Evolutionary conservation across 495 filamentous ascomycete genomes (phyloP).

Genomic region (Penicillium lagena): DNA sequence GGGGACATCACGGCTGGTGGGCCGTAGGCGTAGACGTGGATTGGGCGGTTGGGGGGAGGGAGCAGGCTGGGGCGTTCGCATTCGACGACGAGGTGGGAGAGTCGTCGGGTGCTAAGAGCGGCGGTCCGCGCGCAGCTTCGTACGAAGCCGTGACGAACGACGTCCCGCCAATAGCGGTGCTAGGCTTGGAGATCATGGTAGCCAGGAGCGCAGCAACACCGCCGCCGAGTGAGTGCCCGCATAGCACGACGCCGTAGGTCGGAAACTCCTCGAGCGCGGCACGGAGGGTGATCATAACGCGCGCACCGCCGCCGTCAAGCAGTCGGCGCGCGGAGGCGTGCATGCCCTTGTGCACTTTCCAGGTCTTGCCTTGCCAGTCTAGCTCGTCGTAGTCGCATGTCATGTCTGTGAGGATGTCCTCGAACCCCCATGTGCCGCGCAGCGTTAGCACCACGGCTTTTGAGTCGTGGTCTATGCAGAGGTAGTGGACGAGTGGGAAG

Average conservation of each 20-base stretch:
- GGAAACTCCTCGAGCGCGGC: conserved; percentile 65
- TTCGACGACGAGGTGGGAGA: too few relatives aligned
- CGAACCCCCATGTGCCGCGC: conserved; percentile 71
- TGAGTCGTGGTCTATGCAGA: conserved; percentile 71
- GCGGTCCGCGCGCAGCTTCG: conserved; percentile 24
- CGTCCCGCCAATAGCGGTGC: conserved; percentile 41
- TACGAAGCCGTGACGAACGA: conserved; percentile 46
- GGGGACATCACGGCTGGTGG: conserved; percentile 69
- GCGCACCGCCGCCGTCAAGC: conserved; percentile 56
- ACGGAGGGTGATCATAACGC: conserved; percentile 61
- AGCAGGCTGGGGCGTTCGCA: conserved; percentile 21
- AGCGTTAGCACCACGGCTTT: conserved; percentile 72
- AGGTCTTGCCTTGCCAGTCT: conserved; percentile 55
- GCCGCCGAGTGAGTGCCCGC: conserved; percentile 71
- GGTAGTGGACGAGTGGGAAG: conserved; percentile 72
- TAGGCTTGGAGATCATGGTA: conserved; percentile 65
- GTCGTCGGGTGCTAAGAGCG: conserved; percentile 29
- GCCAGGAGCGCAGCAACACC: conserved; percentile 69
- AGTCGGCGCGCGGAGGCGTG: conserved; percentile 68
- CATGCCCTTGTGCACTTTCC: conserved; percentile 80
- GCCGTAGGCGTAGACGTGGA: conserved; percentile 76
- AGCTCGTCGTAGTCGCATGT: conserved; percentile 76
- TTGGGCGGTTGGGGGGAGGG: conserved; percentile 60
- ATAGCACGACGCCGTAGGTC: conserved; percentile 69
- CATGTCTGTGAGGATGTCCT: conserved; percentile 76